Evolutionary conservation across 768 basidiomycete genomes (phyloP).

Genomic region (Leucocoprinus leucothites): DNA sequence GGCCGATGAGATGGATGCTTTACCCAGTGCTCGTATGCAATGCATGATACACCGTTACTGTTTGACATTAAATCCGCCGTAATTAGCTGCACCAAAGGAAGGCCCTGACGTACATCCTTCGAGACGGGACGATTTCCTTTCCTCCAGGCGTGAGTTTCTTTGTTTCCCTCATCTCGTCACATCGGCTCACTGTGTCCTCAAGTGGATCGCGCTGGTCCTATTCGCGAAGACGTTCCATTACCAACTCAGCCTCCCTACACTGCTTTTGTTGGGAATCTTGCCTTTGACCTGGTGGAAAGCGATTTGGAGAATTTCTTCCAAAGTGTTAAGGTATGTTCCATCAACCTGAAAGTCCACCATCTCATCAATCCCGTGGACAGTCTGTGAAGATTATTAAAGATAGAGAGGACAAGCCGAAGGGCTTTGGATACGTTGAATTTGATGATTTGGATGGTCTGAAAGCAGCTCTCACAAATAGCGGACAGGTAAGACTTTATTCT

Average conservation of each 20-base stretch:
- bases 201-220: slow-evolving; percentile 52
- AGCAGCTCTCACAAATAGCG: slow-evolving; percentile 71
- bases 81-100: slow-evolving; percentile 60
- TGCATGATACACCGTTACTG: background rate
- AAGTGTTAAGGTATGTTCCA: slow-evolving; percentile 51
- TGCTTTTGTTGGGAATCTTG: slow-evolving; percentile 93
- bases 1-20: slow-evolving; percentile 97
- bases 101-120: slow-evolving; percentile 54
- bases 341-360: background rate
- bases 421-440: slow-evolving; percentile 98
- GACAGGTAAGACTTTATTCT: slow-evolving; percentile 48
- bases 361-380: slow-evolving; percentile 44
- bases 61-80: slow-evolving; percentile 2
- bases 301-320: slow-evolving; percentile 84
- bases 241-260: slow-evolving; percentile 94
- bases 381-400: slow-evolving; percentile 92
- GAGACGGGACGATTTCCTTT: slow-evolving; percentile 62
- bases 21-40: slow-evolving; percentile 89
- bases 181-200: slow-evolving; percentile 24
- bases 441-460: slow-evolving; percentile 83
- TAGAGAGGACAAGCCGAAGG: slow-evolving; percentile 92
- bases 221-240: slow-evolving; percentile 92
- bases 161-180: slow-evolving; percentile 8
- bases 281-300: slow-evolving; percentile 85
- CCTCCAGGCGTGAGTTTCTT: slow-evolving; percentile 51